A percentile compares a stretch with the other conserved stretches of the same genome.
Evolutionary conservation across 371 early-diverging fungal species (phyloP).

Genomic region (Mortierella sp.): DNA sequence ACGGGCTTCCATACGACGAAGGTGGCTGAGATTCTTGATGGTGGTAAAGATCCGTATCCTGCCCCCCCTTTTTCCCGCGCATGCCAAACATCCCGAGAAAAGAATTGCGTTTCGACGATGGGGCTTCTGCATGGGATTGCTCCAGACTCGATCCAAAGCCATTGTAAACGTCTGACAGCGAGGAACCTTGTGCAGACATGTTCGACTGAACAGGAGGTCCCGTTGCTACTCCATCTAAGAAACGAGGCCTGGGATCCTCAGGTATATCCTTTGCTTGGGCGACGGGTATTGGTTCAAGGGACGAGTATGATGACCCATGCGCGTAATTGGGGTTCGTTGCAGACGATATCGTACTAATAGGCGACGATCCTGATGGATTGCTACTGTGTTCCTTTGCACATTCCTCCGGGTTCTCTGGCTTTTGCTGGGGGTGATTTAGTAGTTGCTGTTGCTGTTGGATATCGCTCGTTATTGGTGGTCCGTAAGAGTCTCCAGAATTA

Average conservation of each 20-base stretch:
- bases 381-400: background rate
- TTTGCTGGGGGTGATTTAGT: too few relatives aligned
- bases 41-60: constrained; percentile 24
- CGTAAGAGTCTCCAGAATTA: constrained; percentile 16
- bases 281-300: constrained; percentile 17
- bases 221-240: constrained; percentile 6
- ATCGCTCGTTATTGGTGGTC: background rate
- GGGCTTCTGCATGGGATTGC: constrained; percentile 5
- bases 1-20: constrained; percentile 24
- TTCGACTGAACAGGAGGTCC: background rate
- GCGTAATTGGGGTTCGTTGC: background rate
- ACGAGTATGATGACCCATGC: constrained; percentile 21
- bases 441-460: constrained; percentile 9
- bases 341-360: constrained; percentile 35
- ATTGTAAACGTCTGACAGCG: background rate
- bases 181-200: background rate
- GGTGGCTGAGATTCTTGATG: constrained; percentile 34
- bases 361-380: constrained; percentile 18
- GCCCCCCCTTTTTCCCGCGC: constrained; percentile 39
- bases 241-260: constrained; percentile 24
- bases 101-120: constrained; percentile 36
- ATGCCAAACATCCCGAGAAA: constrained; percentile 43
- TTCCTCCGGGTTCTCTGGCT: background rate
- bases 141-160: background rate
- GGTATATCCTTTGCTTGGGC: constrained; percentile 9